Percentiles rank a stretch among this genome's conserved stretches.
Conservation (phyloP, 306 rosid genomes). For the Abrus precatorius region DNA sequence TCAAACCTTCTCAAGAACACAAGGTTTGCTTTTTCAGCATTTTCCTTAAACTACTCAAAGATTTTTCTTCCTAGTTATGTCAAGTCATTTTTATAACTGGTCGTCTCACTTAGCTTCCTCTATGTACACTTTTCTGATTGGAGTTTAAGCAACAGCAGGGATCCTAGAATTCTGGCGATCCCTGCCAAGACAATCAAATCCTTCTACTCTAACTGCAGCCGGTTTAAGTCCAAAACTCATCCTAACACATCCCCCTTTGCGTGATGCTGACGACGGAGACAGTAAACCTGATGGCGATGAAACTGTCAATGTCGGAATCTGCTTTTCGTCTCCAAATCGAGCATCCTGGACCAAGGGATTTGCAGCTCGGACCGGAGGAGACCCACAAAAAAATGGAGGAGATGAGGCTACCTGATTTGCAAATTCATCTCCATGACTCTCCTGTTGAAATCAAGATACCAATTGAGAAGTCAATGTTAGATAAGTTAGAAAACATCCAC, state of each 20-base stretch:
- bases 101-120: slow-evolving; percentile 71
- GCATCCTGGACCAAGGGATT: slow-evolving; percentile 86
- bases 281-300: slow-evolving; percentile 70
- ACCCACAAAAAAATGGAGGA: slow-evolving; percentile 87
- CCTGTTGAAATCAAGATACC: slow-evolving; percentile 55
- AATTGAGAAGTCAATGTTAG: slow-evolving; percentile 8
- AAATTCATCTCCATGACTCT: slow-evolving; percentile 66
- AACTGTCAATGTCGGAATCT: slow-evolving; percentile 45
- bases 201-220: slow-evolving; percentile 95
- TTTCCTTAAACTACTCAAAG: slow-evolving; percentile 56
- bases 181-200: slow-evolving; percentile 87
- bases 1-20: slow-evolving; percentile 66
- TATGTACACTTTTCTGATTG: slow-evolving; percentile 77
- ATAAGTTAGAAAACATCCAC: neutral
- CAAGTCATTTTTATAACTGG: slow-evolving; percentile 55
- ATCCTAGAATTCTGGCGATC: slow-evolving; percentile 88
- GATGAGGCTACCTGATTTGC: slow-evolving; percentile 64
- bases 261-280: slow-evolving; percentile 68
- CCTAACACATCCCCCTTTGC: slow-evolving; percentile 78
- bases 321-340: slow-evolving; percentile 70
- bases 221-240: slow-evolving; percentile 76
- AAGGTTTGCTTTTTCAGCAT: slow-evolving; percentile 57
- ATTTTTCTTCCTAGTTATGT: slow-evolving; percentile 61
- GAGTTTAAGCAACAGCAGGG: slow-evolving; percentile 77
- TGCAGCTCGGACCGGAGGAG: slow-evolving; percentile 84